phyloP scores from a whole-genome alignment of 148 eudicot species.

The Diospyros kaki region DNA sequence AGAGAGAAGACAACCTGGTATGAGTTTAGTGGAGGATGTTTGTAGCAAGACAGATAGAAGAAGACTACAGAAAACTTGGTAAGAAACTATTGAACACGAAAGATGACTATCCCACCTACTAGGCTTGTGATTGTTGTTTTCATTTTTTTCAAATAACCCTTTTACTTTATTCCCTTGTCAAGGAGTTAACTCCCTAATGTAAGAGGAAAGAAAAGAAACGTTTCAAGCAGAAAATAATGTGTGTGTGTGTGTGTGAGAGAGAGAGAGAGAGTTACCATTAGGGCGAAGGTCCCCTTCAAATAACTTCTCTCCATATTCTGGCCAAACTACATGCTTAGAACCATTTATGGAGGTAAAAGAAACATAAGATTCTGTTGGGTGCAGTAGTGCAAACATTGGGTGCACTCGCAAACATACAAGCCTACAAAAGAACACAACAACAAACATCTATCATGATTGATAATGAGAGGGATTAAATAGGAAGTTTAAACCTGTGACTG shows the following conservation, averaged over 20 bases:
- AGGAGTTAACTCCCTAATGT: constrained; percentile 1
- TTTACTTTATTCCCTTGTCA: not conserved
- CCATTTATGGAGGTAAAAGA: constrained; percentile 72
- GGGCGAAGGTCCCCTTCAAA: constrained; percentile 81
- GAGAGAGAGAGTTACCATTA: constrained; percentile 44
- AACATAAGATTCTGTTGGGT: constrained; percentile 66
- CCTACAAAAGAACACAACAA: constrained; percentile 36
- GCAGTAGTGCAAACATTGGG: constrained; percentile 60
- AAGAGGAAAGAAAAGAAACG: too few species aligned
- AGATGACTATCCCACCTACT: too few species aligned
- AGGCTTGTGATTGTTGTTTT: too few species aligned
- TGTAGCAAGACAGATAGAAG: too few species aligned
- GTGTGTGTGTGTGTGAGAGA: not conserved
- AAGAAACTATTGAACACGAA: too few species aligned
- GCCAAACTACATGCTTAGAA: constrained; percentile 67
- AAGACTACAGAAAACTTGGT: too few species aligned
- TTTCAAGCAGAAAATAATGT: not conserved
- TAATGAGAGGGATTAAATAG: not conserved
- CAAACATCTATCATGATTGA: not conserved
- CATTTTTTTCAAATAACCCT: not conserved
- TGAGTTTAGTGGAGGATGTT: too few species aligned
- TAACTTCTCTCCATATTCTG: constrained; percentile 57
- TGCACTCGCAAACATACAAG: constrained; percentile 97
- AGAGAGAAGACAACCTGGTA: too few species aligned
- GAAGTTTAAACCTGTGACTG: not conserved